Conservation (phyloP, 208 protist genomes). For the Angomonas ambiguus region DNA sequence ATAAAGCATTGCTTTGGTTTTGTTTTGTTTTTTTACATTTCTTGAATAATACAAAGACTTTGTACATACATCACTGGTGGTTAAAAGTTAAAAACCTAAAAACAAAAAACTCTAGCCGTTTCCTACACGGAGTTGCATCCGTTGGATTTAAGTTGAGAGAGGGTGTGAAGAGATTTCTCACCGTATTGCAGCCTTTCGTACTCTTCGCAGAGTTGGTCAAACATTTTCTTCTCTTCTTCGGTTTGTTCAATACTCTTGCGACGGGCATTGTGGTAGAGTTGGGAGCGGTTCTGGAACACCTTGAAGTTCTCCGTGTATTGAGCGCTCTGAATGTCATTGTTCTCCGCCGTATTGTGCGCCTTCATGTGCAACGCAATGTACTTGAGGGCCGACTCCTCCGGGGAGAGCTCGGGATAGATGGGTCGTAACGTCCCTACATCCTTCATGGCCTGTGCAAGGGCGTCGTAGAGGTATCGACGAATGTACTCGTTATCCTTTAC, state of each 20-base stretch:
- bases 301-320: constrained; percentile 68
- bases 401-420: constrained; percentile 74
- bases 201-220: constrained; percentile 28
- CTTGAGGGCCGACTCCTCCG: constrained; percentile 85
- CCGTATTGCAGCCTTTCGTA: constrained; percentile 13
- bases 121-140: not conserved
- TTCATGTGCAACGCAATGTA: constrained; percentile 89
- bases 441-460: constrained; percentile 72
- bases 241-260: not conserved
- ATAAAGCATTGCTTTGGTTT: too few relatives aligned
- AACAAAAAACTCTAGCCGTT: not conserved
- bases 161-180: not conserved
- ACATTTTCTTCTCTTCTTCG: constrained; percentile 10
- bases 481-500: constrained; percentile 78
- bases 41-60: not conserved
- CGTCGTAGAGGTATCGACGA: constrained; percentile 80
- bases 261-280: constrained; percentile 47
- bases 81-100: not conserved
- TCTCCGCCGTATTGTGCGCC: constrained; percentile 49
- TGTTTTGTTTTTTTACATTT: not conserved
- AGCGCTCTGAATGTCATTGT: constrained; percentile 54
- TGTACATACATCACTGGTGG: not conserved
- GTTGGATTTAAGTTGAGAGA: constrained; percentile 4
- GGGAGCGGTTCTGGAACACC: constrained; percentile 49
- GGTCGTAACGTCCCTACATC: constrained; percentile 63